These are phyloP conservation scores for Hypoxylon crocopeplum DNA, from an alignment of 495 filamentous ascomycete species.

Conservation along the genomic window DNA sequence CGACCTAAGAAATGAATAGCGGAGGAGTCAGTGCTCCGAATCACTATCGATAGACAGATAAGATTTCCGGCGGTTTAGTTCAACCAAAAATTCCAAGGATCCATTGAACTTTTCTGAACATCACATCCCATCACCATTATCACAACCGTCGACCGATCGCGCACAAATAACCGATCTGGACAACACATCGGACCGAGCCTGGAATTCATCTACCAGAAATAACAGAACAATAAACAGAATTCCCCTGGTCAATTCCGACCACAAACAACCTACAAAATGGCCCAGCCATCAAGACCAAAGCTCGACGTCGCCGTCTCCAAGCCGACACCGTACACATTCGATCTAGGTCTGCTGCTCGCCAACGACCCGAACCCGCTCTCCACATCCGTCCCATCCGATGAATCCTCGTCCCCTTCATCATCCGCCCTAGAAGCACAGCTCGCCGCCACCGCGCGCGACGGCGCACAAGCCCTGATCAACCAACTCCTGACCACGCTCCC, in stretches of 20 bases:
- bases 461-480: constrained; percentile 84
- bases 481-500: constrained; percentile 86
- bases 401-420: constrained; percentile 45
- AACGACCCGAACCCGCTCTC: constrained; percentile 83
- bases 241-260: constrained; percentile 7
- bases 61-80: no score
- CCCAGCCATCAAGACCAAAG: constrained; percentile 45
- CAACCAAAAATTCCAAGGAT: constrained; percentile 32
- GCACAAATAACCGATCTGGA: no score
- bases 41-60: constrained; percentile 26
- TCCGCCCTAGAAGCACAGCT: constrained; percentile 63
- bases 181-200: no score
- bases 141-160: no score
- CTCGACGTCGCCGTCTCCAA: constrained; percentile 72
- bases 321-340: constrained; percentile 89
- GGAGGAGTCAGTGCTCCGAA: constrained; percentile 30
- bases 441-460: constrained; percentile 76
- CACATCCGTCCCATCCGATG: constrained; percentile 42
- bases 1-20: neutral
- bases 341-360: constrained; percentile 83
- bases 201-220: no score
- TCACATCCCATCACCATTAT: neutral
- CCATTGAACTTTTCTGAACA: constrained; percentile 27
- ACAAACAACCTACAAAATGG: constrained; percentile 39
- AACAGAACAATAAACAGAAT: no score